Evolutionary conservation across 163 green algal species (phyloP), one percentile per base, ranked within the genome.

Genomic region (Volvox carteri): DNA sequence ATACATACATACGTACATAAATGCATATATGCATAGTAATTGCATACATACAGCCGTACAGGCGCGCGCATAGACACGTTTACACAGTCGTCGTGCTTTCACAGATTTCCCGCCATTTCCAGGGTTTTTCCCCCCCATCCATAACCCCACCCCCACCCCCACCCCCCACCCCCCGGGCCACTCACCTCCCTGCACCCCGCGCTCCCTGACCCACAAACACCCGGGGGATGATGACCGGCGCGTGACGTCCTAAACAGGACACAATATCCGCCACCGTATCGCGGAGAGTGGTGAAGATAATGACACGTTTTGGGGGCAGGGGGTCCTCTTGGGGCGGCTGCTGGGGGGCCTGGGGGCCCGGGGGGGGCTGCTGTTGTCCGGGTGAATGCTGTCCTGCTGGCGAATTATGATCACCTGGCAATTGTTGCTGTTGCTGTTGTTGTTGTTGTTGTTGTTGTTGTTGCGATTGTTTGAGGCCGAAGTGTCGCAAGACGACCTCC

Each of bases 271-370:
- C 37, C 62, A 99, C 97, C 30, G 92, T 95, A 9, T 97, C 92
- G 12, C 96, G 88, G 42, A 95, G 91, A 68, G 89, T 97, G 21
- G 95, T 97, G 93, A 99, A 99, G 39, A 99, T 93, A 87, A 99
- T 98, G 68, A 96, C 95, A 9, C 97, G 93, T 12, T 85, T 90
- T 30, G 92, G 2, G 9, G 28, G 70, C 25, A 30, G 30, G 28
- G 39, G n/a, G n/a, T n/a, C n/a, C n/a, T n/a, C n/a, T n/a, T n/a
- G n/a, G n/a, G n/a, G n/a, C n/a, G n/a, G n/a, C n/a, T n/a, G n/a
- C n/a, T n/a, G n/a, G n/a, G n/a, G n/a, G n/a, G n/a, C n/a, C n/a
- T n/a, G n/a, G n/a, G n/a, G n/a, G n/a, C n/a, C n/a, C n/a, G n/a
- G n/a, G n/a, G n/a, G n/a, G n/a, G n/a, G n/a, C n/a, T n/a, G n/a